These are phyloP conservation scores for Cynara cardunculus DNA, from an alignment of 129 eudicot species.

Conservation along the genomic window DNA sequence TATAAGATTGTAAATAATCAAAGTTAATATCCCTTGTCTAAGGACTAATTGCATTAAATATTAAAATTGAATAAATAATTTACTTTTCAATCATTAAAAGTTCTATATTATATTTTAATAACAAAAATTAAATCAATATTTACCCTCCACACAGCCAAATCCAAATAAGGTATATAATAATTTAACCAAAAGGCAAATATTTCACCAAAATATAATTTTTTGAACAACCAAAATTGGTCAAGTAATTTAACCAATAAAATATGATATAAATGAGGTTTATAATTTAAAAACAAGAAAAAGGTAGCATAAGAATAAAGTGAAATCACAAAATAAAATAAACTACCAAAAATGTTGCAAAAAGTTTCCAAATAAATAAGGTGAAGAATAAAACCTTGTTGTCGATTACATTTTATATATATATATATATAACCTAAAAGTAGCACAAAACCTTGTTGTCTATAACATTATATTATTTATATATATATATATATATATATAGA, in stretches of 20 bases:
- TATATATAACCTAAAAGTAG: conserved; percentile 34
- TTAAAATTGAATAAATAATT: background rate
- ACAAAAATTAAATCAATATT: background rate
- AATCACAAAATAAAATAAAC: conserved; percentile 1
- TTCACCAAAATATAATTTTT: background rate
- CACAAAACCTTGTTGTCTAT: conserved; percentile 28
- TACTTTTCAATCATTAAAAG: background rate
- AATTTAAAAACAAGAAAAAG: background rate
- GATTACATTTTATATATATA: too few relatives aligned
- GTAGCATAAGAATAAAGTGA: conserved; percentile 5
- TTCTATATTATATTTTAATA: background rate
- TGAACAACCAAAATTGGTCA: background rate
- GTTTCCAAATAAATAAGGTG: conserved; percentile 6
- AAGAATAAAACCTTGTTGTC: conserved; percentile 34
- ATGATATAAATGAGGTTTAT: background rate
- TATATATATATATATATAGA: too few relatives aligned
- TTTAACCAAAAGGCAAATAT: background rate
- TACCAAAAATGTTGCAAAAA: conserved; percentile 17
- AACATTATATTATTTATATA: too few relatives aligned
- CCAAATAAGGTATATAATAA: background rate
- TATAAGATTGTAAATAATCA: background rate
- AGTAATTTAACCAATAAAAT: conserved; percentile 2
- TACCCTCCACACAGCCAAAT: background rate
- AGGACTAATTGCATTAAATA: background rate
- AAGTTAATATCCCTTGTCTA: background rate